Evolutionary conservation across 257 asterid species (phyloP).

Genomic region (Ehretia macrophylla): DNA sequence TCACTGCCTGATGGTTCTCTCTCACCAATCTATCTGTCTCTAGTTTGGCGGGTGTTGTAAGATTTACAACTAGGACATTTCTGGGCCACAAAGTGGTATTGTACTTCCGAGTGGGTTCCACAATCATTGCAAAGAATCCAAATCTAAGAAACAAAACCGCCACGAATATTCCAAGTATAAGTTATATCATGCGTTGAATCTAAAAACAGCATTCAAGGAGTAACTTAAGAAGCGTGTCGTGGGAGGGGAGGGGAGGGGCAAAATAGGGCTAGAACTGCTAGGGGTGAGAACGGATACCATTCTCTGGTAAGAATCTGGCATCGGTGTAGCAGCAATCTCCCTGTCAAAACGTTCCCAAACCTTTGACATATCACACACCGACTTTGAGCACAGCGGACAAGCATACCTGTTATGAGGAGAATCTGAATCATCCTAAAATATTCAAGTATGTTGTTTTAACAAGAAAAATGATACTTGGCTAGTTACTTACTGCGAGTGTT

Average conservation of each 20-base stretch:
- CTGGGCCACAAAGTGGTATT: conserved; percentile 50
- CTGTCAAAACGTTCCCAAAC: conserved; percentile 79
- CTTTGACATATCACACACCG: conserved; percentile 83
- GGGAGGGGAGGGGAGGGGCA: neutral
- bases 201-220: neutral
- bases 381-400: conserved; percentile 83
- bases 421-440: neutral
- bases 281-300: conserved; percentile 26
- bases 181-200: neutral
- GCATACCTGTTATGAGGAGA: conserved; percentile 40
- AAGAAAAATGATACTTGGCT: neutral
- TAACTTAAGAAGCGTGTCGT: neutral
- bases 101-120: conserved; percentile 55
- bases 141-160: conserved; percentile 27
- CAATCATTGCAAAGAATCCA: conserved; percentile 76
- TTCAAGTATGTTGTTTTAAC: neutral
- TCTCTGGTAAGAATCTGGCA: conserved; percentile 58
- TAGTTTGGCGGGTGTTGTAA: conserved; percentile 57
- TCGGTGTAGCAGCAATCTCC: conserved; percentile 86
- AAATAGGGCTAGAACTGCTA: neutral
- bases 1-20: neutral
- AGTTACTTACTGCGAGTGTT: conserved; percentile 58
- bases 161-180: neutral
- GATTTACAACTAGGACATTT: conserved; percentile 67
- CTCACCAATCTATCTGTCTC: conserved; percentile 28